Percentiles rank a stretch among this genome's conserved stretches.
phyloP scores from a whole-genome alignment of 768 basidiomycete species.

The Lentinus brumalis region DNA sequence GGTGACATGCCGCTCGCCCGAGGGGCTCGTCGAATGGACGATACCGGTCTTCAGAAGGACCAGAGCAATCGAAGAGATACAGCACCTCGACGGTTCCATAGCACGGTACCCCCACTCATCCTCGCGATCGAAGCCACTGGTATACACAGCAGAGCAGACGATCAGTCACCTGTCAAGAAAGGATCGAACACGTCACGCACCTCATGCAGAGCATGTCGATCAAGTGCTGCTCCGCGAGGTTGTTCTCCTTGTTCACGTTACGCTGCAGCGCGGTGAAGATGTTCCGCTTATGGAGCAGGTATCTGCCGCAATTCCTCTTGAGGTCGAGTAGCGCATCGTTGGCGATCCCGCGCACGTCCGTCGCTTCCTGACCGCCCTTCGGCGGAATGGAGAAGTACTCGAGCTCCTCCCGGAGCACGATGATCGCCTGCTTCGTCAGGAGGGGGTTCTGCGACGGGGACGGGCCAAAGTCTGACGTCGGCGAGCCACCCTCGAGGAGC shows the following conservation, averaged over 20 bases:
- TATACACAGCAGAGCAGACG: neutral
- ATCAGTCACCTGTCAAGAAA: neutral
- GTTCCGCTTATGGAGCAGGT: conserved; percentile 84
- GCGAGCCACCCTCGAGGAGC: conserved; percentile 66
- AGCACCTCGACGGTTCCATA: conserved; percentile 92
- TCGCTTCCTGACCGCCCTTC: conserved; percentile 56
- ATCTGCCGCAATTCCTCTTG: conserved; percentile 85
- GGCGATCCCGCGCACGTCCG: conserved; percentile 79
- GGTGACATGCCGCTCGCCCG: conserved; percentile 70
- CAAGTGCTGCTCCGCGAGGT: conserved; percentile 97
- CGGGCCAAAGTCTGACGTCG: conserved; percentile 60
- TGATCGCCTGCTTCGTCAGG: conserved; percentile 95
- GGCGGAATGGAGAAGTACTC: conserved; percentile 98
- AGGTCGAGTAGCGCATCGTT: conserved; percentile 77
- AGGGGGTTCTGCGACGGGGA: conserved; percentile 85
- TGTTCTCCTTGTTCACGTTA: conserved; percentile 99
- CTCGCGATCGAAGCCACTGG: conserved; percentile 93
- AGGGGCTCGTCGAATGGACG: conserved; percentile 55
- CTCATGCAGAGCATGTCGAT: conserved; percentile 99
- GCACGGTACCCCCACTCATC: conserved; percentile 98
- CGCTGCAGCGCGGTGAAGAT: conserved; percentile 98
- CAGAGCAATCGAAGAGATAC: conserved; percentile 97
- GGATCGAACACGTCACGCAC: conserved; percentile 46
- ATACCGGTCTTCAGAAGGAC: conserved; percentile 98
- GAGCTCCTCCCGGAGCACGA: conserved; percentile 95